These are phyloP conservation scores for Argentina anserina DNA, from an alignment of 306 rosid species.

Conservation along the genomic window DNA sequence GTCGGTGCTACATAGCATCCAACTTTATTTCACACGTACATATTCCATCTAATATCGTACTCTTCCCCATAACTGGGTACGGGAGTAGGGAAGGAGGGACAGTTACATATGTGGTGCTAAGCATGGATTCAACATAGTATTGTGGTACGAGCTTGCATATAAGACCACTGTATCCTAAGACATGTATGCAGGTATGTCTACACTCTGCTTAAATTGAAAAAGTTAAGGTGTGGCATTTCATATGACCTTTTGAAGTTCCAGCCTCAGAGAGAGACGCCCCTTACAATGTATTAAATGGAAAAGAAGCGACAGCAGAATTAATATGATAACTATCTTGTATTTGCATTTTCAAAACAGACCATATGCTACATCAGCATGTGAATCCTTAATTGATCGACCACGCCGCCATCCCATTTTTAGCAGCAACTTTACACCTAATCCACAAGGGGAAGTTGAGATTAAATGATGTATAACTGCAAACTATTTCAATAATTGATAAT, in stretches of 20 bases:
- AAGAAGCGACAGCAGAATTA: background rate
- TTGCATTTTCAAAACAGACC: slow-evolving; percentile 38
- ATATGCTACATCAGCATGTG: slow-evolving; percentile 53
- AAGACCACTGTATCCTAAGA: background rate
- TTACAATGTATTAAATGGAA: no score
- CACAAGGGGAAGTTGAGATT: slow-evolving; percentile 19
- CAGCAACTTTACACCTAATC: slow-evolving; percentile 74
- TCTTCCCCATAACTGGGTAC: background rate
- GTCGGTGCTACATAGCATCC: no score
- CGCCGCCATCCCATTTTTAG: slow-evolving; percentile 98
- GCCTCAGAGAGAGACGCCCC: background rate
- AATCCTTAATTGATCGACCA: slow-evolving; percentile 92
- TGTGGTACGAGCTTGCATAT: background rate
- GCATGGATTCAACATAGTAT: background rate
- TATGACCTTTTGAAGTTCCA: background rate
- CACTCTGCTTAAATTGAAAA: background rate
- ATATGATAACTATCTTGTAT: slow-evolving; percentile 10
- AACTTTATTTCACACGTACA: background rate
- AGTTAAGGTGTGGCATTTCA: background rate
- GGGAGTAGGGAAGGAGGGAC: background rate
- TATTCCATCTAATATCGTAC: background rate
- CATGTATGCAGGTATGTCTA: background rate
- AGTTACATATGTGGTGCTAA: background rate
- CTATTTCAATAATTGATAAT: slow-evolving; percentile 4
- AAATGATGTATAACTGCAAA: slow-evolving; percentile 17